Percentiles rank a stretch among this genome's conserved stretches.
Evolutionary conservation across 352 stramenopile species (phyloP).

Genomic region (Pythium sukuiense): DNA sequence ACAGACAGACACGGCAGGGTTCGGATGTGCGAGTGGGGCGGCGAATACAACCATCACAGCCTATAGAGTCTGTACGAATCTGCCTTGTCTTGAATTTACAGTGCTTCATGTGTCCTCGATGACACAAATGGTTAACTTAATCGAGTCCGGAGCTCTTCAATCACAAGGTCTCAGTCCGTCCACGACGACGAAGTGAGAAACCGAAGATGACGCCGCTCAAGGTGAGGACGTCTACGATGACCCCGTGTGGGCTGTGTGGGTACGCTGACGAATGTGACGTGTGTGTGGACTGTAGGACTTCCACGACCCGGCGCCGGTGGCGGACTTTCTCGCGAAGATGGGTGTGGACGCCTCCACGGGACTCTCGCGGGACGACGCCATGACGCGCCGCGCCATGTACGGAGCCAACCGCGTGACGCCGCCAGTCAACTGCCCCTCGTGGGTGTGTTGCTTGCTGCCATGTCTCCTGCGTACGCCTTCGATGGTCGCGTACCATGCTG

Average conservation of each 20-base stretch:
- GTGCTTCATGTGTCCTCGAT: no score
- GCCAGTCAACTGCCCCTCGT: constrained; percentile 92
- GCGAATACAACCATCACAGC: no score
- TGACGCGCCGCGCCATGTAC: constrained; percentile 61
- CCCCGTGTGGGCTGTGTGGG: neutral
- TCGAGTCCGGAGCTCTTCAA: neutral
- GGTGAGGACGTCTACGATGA: no score
- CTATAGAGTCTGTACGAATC: no score
- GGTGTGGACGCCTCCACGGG: constrained; percentile 55
- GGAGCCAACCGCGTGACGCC: constrained; percentile 90
- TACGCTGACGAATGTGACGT: constrained; percentile 3
- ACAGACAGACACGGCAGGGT: no score
- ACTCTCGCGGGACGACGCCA: constrained; percentile 73
- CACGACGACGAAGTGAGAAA: neutral
- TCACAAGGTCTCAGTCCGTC: no score
- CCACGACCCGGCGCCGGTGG: constrained; percentile 24
- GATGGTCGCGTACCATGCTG: constrained; percentile 89
- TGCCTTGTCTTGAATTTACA: no score
- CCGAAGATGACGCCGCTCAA: constrained; percentile 10
- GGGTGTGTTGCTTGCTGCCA: constrained; percentile 93
- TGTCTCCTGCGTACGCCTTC: constrained; percentile 90
- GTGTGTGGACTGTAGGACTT: constrained; percentile 13
- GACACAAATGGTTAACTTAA: no score
- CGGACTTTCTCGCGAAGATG: constrained; percentile 66
- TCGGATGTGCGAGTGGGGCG: no score